Percentiles rank a stretch among this genome's conserved stretches.
phyloP scores from a whole-genome alignment of 2,329 filamentous ascomycete genomes.

The Ramichloridium luteum region DNA sequence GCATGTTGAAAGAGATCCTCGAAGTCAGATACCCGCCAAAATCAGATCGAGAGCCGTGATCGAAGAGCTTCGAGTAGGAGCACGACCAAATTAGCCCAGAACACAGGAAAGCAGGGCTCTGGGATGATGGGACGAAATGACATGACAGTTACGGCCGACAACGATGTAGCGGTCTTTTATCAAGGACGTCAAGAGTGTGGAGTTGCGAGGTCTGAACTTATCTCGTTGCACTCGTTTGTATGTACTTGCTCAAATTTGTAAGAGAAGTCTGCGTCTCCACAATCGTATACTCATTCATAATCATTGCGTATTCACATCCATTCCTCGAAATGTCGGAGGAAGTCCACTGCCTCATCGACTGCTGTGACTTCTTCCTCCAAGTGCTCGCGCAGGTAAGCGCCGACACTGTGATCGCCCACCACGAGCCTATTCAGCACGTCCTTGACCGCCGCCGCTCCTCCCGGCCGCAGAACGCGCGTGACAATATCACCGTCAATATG shows the following conservation, averaged over 20 bases:
- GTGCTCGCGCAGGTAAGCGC: conserved; percentile 22
- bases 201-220: no score
- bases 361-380: conserved; percentile 17
- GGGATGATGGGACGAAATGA: no score
- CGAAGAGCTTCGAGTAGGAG: no score
- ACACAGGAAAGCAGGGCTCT: no score
- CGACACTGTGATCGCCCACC: conserved; percentile 14
- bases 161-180: no score
- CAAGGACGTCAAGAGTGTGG: no score
- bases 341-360: conserved; percentile 14
- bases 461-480: conserved; percentile 21
- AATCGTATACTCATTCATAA: no score
- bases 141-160: no score
- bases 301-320: conserved; percentile 21
- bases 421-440: conserved; percentile 13
- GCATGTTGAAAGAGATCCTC: conserved; percentile 14
- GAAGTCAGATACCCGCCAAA: conserved; percentile 12
- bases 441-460: conserved; percentile 15
- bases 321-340: conserved; percentile 14
- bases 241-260: no score
- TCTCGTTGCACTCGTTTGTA: no score
- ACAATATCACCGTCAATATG: conserved; percentile 34
- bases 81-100: no score
- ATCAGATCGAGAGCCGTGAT: not conserved
- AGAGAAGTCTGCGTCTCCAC: no score